Evolutionary conservation across 1,284 basidiomycete genomes (phyloP), one percentile per base, ranked within the genome.

Genomic region (Ustilago trichophora): DNA sequence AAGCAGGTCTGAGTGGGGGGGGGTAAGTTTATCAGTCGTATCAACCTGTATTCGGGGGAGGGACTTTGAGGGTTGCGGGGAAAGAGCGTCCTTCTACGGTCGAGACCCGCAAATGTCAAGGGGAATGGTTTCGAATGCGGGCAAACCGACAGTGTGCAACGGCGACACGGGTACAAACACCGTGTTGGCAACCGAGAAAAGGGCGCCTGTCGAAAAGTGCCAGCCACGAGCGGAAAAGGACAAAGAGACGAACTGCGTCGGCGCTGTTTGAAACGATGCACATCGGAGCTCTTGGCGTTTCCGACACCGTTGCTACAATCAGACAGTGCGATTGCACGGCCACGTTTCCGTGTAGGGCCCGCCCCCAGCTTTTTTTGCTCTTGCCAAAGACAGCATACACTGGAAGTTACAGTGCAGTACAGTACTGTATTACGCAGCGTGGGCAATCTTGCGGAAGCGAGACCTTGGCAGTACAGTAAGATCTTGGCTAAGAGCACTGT

Each of bases 201-300:
- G 29, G 10, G 35, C 46, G 32, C 19, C 27, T 63, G 59, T 63
- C 53, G 59, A 55, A 63, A 63, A 47, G 53, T 56, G 59, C 50
- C 37, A 25, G 11, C 27, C 19, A 12, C 11, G 18, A 37, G 18
- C 18, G 36, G 21, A 4, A 37, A 18, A 44, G 25, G 29, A 37
- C 34, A 34, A 26, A 34, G 32, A 24, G n/a, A 34, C 13, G 44
- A 47, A n/a, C 38, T 48, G 19, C 36, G 33, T 48, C 35, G 52
- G 42, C 37, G 47, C 35, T 34, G 37, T 46, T 25, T 52, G 36
- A 55, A 46, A 48, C 26, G 22, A 53, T 46, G 41, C 47, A 51
- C 33, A 15, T 46, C 37, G 26, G 53, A 56, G 40, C 37, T 52
- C 53, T 56, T 56, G 53, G 60, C 60, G 25, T 24, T 46, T 25